These are phyloP conservation scores for Musa itinerans DNA, from an alignment of 176 grass and related monocot species.

Conservation along the genomic window DNA sequence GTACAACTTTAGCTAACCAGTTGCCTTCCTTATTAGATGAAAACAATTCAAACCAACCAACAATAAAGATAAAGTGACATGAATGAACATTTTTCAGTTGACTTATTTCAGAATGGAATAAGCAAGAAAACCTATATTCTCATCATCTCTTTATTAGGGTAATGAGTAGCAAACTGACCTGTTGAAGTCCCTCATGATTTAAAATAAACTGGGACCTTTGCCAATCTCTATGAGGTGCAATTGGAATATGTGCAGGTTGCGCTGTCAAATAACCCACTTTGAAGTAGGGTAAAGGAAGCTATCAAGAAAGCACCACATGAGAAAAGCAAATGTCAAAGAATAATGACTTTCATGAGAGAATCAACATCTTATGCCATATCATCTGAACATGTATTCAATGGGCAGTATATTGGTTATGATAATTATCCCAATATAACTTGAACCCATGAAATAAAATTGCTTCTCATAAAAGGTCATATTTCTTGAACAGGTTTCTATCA, in stretches of 20 bases:
- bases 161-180: constrained; percentile 38
- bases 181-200: constrained; percentile 86
- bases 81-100: not conserved
- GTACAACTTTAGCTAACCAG: too few species aligned
- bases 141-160: not conserved
- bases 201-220: constrained; percentile 77
- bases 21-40: too few species aligned
- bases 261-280: constrained; percentile 92
- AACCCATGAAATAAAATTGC: not conserved
- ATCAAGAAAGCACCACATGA: constrained; percentile 13
- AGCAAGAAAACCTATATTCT: not conserved
- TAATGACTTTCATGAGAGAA: not conserved
- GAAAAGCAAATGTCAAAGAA: not conserved
- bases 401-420: not conserved
- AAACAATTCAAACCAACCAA: too few species aligned
- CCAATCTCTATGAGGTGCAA: constrained; percentile 93
- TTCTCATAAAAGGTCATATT: not conserved
- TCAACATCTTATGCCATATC: not conserved
- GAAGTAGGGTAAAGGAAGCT: constrained; percentile 94
- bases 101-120: not conserved
- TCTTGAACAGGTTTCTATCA: not conserved
- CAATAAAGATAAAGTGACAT: too few species aligned
- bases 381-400: not conserved
- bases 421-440: not conserved
- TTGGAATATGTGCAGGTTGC: constrained; percentile 50